Base-by-base conservation (phyloP, 1,284 basidiomycete species). In the Naganishia liquefaciens region DNA sequence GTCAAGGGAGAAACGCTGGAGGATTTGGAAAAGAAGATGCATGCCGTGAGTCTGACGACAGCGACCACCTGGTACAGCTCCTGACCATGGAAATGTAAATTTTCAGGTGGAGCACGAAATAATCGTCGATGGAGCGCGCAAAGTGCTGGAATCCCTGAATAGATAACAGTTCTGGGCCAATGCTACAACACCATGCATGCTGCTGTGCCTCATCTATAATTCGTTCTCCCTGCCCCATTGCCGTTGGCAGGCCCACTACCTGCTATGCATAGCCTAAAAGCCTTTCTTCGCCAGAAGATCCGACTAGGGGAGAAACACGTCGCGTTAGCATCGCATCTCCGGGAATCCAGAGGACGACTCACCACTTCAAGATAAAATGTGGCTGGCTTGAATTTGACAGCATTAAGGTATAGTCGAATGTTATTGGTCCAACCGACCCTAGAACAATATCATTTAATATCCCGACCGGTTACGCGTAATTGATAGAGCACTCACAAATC, bases 291-390 rank as follows among this genome's bases (percentile, higher is more conserved):
- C 77, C 3, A 79, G 69, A 61, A 75, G 77, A 64, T 79, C 77
- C 33, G 75, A 71, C 77, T 78, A 13, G 46, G 17, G 4, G 21
- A 42, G n/a, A 15, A 2, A 28, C 5, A 23, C 6, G 17, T 7
- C 6, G 7, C 19, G n/a, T n/a, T 9, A 19, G 15, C 47, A 17
- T 21, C 11, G 23, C 0, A 25, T 13, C 6, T n/a, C 57, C 62
- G 33, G 23, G 17, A 13, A 1, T 7, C 17, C 2, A 4, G 7
- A 19, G 2, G n/a, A 9, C n/a, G 19, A 74, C 76, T 72, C 62
- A 79, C 89, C 61, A 92, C 84, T 52, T 89, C 87, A 5, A 91
- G 84, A 74, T 93, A 94, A 76, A 94, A 94, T 6, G 88, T 91
- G 23, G 87, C 90, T 5, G 91, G 90, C 67, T 88, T 87, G 80